Conservation (phyloP, 495 filamentous ascomycete genomes). For the Aspergillus biplanus region DNA sequence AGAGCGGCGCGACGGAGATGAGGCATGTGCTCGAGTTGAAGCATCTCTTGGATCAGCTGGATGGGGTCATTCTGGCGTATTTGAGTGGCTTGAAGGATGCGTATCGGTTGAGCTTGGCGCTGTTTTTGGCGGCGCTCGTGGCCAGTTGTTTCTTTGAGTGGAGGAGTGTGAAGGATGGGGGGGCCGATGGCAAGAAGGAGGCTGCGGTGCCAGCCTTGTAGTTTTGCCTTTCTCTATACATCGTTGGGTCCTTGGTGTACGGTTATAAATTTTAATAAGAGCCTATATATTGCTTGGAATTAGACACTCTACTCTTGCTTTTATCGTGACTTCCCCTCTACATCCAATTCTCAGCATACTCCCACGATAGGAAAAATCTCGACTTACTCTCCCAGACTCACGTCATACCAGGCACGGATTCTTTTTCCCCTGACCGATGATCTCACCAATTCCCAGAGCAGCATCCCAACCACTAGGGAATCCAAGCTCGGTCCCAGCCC, state of each 20-base stretch:
- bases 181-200: constrained; percentile 26
- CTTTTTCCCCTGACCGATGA: too few relatives aligned
- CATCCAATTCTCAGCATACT: too few relatives aligned
- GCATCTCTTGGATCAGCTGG: constrained; percentile 29
- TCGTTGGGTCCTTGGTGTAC: not conserved
- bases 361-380: too few relatives aligned
- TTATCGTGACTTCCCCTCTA: too few relatives aligned
- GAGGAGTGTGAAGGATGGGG: constrained; percentile 49
- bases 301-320: not conserved
- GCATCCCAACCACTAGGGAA: too few relatives aligned
- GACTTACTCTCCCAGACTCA: too few relatives aligned
- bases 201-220: constrained; percentile 23
- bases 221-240: not conserved
- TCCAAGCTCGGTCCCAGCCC: too few relatives aligned
- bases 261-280: not conserved
- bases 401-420: too few relatives aligned
- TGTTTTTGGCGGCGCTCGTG: constrained; percentile 41
- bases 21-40: constrained; percentile 43
- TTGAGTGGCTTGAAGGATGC: constrained; percentile 33
- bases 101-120: constrained; percentile 35
- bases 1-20: constrained; percentile 62
- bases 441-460: too few relatives aligned
- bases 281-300: not conserved
- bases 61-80: constrained; percentile 33
- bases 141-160: constrained; percentile 49